Percentiles rank a stretch among this genome's conserved stretches.
Conservation (phyloP, 306 rosid species). For the Ormosia semicastrata region DNA sequence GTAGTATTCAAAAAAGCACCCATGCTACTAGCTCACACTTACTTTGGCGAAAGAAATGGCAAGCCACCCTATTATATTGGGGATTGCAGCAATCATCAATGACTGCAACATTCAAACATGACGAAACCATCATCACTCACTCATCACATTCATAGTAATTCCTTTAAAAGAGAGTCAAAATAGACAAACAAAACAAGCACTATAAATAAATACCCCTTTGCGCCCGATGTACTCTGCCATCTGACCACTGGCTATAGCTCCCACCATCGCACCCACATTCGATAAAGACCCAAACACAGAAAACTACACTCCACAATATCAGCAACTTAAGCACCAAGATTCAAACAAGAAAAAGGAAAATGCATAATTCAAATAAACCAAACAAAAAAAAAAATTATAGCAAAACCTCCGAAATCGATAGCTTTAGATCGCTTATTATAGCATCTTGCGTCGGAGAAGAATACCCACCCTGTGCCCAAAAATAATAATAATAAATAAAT, state of each 20-base stretch:
- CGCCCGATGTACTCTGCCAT: slow-evolving; percentile 78
- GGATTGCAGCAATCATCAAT: slow-evolving; percentile 70
- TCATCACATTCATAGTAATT: background rate
- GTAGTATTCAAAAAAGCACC: background rate
- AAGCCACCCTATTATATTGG: slow-evolving; percentile 76
- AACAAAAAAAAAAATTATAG: background rate
- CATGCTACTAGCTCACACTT: slow-evolving; percentile 12
- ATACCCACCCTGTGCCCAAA: slow-evolving; percentile 56
- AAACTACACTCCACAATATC: slow-evolving; percentile 40
- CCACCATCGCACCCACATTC: slow-evolving; percentile 90
- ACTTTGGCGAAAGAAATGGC: slow-evolving; percentile 72
- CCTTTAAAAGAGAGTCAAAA: background rate
- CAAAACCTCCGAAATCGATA: slow-evolving; percentile 69
- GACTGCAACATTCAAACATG: slow-evolving; percentile 54
- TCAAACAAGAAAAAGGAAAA: background rate
- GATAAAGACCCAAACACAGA: slow-evolving; percentile 82
- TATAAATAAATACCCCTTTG: slow-evolving; percentile 64
- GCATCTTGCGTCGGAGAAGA: slow-evolving; percentile 78
- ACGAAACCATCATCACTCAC: slow-evolving; percentile 17
- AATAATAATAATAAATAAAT: background rate
- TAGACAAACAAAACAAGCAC: background rate
- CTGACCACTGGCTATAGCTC: slow-evolving; percentile 90
- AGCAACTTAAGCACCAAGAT: background rate
- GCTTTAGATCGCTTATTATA: slow-evolving; percentile 59
- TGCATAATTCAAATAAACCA: background rate